A percentile compares a stretch with the other conserved stretches of the same genome.
These are phyloP conservation scores for Fereydounia khargensis DNA, from an alignment of 1,284 basidiomycete species.

Conservation along the genomic window DNA sequence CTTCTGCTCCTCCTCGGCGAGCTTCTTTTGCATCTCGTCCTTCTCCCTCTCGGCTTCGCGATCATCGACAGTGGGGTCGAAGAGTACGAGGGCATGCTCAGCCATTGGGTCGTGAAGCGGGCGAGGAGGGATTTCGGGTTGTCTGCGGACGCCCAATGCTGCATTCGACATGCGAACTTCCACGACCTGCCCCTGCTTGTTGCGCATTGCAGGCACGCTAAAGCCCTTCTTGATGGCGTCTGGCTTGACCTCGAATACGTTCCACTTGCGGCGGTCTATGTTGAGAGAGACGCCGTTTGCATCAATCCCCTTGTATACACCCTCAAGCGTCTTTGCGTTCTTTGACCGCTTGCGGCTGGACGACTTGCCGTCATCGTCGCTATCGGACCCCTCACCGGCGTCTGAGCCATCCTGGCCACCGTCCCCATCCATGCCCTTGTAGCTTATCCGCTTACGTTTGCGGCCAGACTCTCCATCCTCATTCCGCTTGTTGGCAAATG, in stretches of 20 bases:
- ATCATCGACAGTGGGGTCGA: constrained; percentile 90
- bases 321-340: constrained; percentile 45
- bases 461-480: constrained; percentile 18
- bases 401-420: constrained; percentile 26
- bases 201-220: constrained; percentile 81
- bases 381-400: constrained; percentile 18
- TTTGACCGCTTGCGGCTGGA: constrained; percentile 7
- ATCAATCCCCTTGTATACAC: constrained; percentile 53
- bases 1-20: constrained; percentile 20
- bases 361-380: constrained; percentile 12
- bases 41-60: constrained; percentile 43
- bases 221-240: constrained; percentile 63
- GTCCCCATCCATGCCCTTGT: constrained; percentile 45
- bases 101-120: constrained; percentile 95
- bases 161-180: constrained; percentile 68
- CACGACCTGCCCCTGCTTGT: constrained; percentile 71
- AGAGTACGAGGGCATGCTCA: constrained; percentile 94
- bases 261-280: constrained; percentile 47
- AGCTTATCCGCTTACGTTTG: constrained; percentile 51
- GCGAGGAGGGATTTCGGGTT: constrained; percentile 78
- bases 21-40: constrained; percentile 23
- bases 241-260: constrained; percentile 42
- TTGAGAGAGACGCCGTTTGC: constrained; percentile 51
- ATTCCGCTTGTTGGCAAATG: constrained; percentile 25
- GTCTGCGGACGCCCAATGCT: constrained; percentile 82